These are phyloP conservation scores for Mycena maculata DNA, from an alignment of 768 basidiomycete genomes.

Conservation along the genomic window DNA sequence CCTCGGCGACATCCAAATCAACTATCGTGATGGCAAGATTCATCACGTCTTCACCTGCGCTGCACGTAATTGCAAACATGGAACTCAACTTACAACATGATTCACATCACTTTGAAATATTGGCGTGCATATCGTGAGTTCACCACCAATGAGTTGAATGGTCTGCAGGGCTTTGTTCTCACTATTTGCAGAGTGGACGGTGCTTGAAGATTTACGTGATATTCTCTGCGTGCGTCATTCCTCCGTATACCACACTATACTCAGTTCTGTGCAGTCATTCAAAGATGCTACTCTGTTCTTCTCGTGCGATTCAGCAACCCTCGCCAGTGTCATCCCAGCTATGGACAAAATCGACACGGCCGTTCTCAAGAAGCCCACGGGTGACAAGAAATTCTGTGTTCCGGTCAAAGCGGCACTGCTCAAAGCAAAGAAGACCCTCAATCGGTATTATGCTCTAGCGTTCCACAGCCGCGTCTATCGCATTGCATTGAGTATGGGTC, in stretches of 20 bases:
- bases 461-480: constrained; percentile 45
- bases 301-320: constrained; percentile 39
- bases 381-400: constrained; percentile 13
- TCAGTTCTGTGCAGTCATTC: constrained; percentile 42
- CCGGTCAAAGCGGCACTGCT: constrained; percentile 40
- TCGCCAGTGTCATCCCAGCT: constrained; percentile 50
- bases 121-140: constrained; percentile 40
- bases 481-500: constrained; percentile 47
- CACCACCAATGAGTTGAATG: constrained; percentile 34
- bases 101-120: constrained; percentile 45
- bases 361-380: constrained; percentile 23
- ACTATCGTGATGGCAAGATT: neutral
- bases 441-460: constrained; percentile 46
- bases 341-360: constrained; percentile 49
- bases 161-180: constrained; percentile 43
- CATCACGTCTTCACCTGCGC: neutral
- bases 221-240: constrained; percentile 43
- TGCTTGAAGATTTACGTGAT: constrained; percentile 44
- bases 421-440: constrained; percentile 45
- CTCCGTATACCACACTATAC: neutral
- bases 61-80: constrained; percentile 32
- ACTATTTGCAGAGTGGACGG: constrained; percentile 45
- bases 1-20: no score
- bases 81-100: constrained; percentile 55
- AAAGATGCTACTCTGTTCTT: constrained; percentile 50